phyloP scores from a whole-genome alignment of 257 asterid genomes.

The Echites panduratus region DNA sequence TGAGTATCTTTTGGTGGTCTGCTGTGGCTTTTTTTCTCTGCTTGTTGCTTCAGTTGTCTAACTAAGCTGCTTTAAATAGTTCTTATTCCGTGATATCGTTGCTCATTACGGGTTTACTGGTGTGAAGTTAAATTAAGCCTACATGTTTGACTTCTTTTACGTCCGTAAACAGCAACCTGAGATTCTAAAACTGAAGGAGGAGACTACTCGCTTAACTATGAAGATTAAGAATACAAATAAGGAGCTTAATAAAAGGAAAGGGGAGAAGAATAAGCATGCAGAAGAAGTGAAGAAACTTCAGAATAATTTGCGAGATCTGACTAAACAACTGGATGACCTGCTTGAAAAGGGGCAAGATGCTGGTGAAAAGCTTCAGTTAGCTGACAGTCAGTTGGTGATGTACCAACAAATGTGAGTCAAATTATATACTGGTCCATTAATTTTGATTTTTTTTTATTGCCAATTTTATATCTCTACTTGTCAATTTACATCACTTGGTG shows the following conservation, averaged over 20 bases:
- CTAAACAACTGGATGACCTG: conserved; percentile 74
- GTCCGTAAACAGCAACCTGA: conserved; percentile 79
- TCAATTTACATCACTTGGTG: background rate
- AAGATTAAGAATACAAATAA: conserved; percentile 66
- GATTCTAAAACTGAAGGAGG: conserved; percentile 83
- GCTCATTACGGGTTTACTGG: background rate
- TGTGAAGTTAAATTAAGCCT: background rate
- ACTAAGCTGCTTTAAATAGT: conserved; percentile 1
- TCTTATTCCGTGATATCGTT: background rate
- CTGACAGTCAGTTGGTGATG: conserved; percentile 91
- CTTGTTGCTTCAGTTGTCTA: background rate
- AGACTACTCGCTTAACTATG: conserved; percentile 64
- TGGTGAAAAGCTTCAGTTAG: conserved; percentile 87
- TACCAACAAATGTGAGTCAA: conserved; percentile 82
- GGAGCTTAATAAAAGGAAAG: conserved; percentile 73
- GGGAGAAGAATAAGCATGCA: conserved; percentile 63
- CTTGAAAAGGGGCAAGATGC: conserved; percentile 73
- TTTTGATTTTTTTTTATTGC: conserved; percentile 9
- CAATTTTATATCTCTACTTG: conserved; percentile 9
- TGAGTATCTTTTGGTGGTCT: background rate
- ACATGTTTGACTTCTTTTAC: background rate
- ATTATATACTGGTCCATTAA: conserved; percentile 12
- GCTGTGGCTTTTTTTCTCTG: background rate
- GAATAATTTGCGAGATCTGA: conserved; percentile 67
- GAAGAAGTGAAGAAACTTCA: conserved; percentile 74